phyloP scores from a whole-genome alignment of 228 moss, liverwort and hornwort genomes.

The Sphagnum magellanicum region DNA sequence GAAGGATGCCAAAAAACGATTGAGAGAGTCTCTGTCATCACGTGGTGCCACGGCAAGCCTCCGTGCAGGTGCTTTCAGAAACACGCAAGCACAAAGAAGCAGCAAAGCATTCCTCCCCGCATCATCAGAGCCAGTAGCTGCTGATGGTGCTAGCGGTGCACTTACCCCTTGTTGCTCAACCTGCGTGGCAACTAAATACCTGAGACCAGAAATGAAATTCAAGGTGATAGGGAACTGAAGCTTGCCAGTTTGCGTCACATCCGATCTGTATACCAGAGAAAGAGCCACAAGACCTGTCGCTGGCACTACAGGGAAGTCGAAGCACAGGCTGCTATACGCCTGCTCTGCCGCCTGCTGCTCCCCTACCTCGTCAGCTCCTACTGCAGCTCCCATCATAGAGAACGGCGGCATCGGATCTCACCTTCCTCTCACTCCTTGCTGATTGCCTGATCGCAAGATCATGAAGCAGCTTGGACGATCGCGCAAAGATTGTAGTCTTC shows the following conservation, averaged over 20 bases:
- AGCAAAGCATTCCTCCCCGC: background rate
- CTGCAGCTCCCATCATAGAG: constrained; percentile 34
- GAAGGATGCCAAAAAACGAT: constrained; percentile 29
- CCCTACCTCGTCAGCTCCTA: constrained; percentile 17
- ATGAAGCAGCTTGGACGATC: too few relatives aligned
- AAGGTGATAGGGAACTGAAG: constrained; percentile 47
- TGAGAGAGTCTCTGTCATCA: constrained; percentile 50
- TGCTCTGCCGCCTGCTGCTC: constrained; percentile 37
- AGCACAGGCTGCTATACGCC: constrained; percentile 55
- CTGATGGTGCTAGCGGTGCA: background rate
- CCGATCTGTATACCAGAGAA: constrained; percentile 39
- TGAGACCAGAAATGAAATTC: constrained; percentile 54
- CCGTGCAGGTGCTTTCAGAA: constrained; percentile 46
- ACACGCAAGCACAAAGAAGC: constrained; percentile 26
- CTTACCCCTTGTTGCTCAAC: background rate
- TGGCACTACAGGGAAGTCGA: constrained; percentile 53
- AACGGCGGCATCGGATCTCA: constrained; percentile 40
- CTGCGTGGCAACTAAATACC: constrained; percentile 13
- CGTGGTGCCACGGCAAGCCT: constrained; percentile 35
- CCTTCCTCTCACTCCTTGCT: too few relatives aligned
- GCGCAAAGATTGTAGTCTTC: too few relatives aligned
- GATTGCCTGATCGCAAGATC: too few relatives aligned
- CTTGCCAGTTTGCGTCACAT: constrained; percentile 30
- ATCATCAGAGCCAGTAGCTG: background rate
- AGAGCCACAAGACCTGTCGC: constrained; percentile 45